Conservation (phyloP, 768 basidiomycete species). For the Hemileccinum impolitum region DNA sequence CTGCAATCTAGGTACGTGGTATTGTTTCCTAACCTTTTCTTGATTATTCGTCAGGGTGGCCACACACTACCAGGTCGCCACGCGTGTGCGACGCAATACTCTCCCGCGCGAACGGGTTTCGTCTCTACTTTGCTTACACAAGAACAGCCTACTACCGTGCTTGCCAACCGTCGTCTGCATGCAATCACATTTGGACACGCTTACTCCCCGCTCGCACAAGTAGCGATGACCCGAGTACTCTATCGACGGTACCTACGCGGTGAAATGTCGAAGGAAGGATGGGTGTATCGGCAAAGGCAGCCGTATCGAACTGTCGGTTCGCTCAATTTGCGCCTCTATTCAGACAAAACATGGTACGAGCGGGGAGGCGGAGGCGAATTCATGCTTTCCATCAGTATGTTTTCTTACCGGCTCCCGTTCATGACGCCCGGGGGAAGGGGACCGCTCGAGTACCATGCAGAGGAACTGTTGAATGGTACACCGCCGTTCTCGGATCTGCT, state of each 20-base stretch:
- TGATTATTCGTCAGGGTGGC: slow-evolving; percentile 43
- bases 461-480: slow-evolving; percentile 11
- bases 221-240: slow-evolving; percentile 50
- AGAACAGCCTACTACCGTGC: slow-evolving; percentile 30
- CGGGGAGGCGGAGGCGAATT: slow-evolving; percentile 44
- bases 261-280: slow-evolving; percentile 47
- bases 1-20: slow-evolving; percentile 18
- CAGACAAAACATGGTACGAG: slow-evolving; percentile 45
- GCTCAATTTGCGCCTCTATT: slow-evolving; percentile 48
- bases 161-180: slow-evolving; percentile 39
- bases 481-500: slow-evolving; percentile 43
- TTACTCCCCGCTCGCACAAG: slow-evolving; percentile 47
- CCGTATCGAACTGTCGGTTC: slow-evolving; percentile 50
- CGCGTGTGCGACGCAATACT: slow-evolving; percentile 33
- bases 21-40: not conserved
- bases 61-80: slow-evolving; percentile 49
- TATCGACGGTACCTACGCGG: slow-evolving; percentile 45
- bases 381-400: slow-evolving; percentile 44
- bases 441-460: not conserved
- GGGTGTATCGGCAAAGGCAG: slow-evolving; percentile 47
- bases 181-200: slow-evolving; percentile 50
- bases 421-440: slow-evolving; percentile 37
- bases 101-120: slow-evolving; percentile 35
- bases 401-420: slow-evolving; percentile 42
- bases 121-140: slow-evolving; percentile 24